A percentile compares a stretch with the other conserved stretches of the same genome.
Evolutionary conservation across 495 filamentous ascomycete species (phyloP).

Genomic region (Hypoxylon perforatum): DNA sequence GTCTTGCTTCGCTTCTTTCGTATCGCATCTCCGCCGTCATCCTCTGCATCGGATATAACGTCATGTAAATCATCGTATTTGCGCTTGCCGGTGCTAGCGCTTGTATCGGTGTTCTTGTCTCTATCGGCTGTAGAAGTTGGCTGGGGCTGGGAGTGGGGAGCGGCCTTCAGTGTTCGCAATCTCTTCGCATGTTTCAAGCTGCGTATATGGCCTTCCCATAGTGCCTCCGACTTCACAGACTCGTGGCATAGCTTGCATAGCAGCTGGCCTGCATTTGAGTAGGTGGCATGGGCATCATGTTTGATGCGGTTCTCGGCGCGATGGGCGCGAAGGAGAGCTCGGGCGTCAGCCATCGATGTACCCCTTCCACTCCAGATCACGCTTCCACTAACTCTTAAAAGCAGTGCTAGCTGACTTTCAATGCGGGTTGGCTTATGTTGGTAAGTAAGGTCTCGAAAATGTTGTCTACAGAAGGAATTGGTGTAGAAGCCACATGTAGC

Average conservation of each 20-base stretch:
- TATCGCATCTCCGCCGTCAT: slow-evolving; percentile 50
- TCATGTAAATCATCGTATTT: slow-evolving; percentile 56
- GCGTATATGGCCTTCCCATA: slow-evolving; percentile 69
- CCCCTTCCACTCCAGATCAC: no score
- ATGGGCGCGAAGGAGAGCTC: slow-evolving; percentile 83
- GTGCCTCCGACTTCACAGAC: slow-evolving; percentile 67
- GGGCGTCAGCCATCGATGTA: slow-evolving; percentile 85
- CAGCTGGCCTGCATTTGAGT: slow-evolving; percentile 69
- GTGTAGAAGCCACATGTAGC: slow-evolving; percentile 3
- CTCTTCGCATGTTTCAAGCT: slow-evolving; percentile 59
- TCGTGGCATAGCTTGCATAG: slow-evolving; percentile 69
- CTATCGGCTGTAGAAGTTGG: slow-evolving; percentile 19
- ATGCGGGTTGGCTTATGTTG: no score
- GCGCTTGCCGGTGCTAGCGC: slow-evolving; percentile 45
- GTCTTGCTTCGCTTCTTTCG: slow-evolving; percentile 57
- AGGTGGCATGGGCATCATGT: slow-evolving; percentile 72
- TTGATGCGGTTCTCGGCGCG: slow-evolving; percentile 79
- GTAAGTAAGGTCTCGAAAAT: no score
- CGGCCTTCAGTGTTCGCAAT: slow-evolving; percentile 39
- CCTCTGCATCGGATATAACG: slow-evolving; percentile 42
- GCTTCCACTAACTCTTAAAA: no score
- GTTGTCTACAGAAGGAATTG: background rate
- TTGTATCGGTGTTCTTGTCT: slow-evolving; percentile 8
- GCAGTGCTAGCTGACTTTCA: no score
- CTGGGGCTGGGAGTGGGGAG: slow-evolving; percentile 4